Evolutionary conservation across 1,139 yeast species (phyloP), one percentile per base, ranked within the genome.

Genomic region (Keqinozyma sinolaborantium): DNA sequence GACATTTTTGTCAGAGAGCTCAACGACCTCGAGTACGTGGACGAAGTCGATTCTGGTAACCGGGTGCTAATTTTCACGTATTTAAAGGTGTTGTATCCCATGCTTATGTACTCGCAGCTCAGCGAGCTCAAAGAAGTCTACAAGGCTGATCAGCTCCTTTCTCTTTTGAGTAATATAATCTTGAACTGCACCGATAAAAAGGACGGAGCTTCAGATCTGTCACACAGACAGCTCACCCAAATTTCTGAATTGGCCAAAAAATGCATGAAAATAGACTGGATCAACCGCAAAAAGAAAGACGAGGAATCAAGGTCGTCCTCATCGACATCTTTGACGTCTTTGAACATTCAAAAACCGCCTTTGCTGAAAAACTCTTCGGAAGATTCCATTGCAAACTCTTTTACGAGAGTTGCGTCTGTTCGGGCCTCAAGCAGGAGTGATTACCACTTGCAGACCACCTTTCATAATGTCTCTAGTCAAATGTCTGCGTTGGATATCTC

Each of bases 1-100:
- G 96, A 88, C 45, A 87, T 92, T 6, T 69, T 90, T 33, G 70
- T 88, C 4, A 64, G 97, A 35, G 96, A 90, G 53, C 65, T 90
- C 34, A 74, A 76, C 42, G 79, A 88, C 50, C 58, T 87, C 30
- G 77, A 70, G 24, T 63, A 58, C 36, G 39, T 55, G 13, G 52
- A 51, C n/a, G 50, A 50, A 9, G 28, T 16, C 2, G 73, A 73
- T 16, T 74, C 75, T 25, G 88, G 81, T 41, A 67, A 75, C 30
- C 40, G 58, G 28, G 47, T 61, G 13, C 61, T 88, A 31, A 71
- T 87, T 26, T 76, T 84, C 43, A 84, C 95, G 0, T 87, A 83
- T 46, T 58, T 90, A 28, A 70, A 95, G 38, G 92, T 88, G 1
- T 50, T 90, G 26, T 70, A 78, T 43, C 95, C 95, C 1, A 57